Base-by-base conservation (phyloP, 768 basidiomycete species). In the Auricularia cornea region DNA sequence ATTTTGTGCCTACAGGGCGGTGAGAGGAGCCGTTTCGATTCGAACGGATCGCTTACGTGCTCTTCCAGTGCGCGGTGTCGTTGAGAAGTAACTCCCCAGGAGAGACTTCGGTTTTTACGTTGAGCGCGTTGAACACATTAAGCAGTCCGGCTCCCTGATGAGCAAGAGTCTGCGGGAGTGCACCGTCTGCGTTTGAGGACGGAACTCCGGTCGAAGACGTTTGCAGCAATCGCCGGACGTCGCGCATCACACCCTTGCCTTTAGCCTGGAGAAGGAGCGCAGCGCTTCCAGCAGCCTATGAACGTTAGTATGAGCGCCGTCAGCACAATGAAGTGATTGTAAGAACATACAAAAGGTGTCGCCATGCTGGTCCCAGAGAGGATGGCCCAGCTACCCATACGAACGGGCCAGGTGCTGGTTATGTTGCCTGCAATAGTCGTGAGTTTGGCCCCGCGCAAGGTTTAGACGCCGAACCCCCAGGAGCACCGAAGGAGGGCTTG, bases 261-360 rank as follows among this genome's bases (percentile, higher is more conserved):
- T 61, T 60, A 32, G 63, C 62, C 56, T 69, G 63, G 28, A 69
- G n/a, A 28, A 68, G 33, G 16, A 69, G 64, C 4, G 67, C 68
- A 16, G 61, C 57, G 18, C 40, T 62, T 33, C 68, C 68, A 38
- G 68, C 61, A 31, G 38, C 28, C 54, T 57, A 26, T 35, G 0
- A 80, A 80, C 35, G 70, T 72, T 14, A 72, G 69, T 71, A 72
- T 80, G 10, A 76, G 78, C 1, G 80, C 80, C 23, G 11, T 4
- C n/a, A n/a, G 14, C 26, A 56, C 23, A 57, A 10, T 30, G 54
- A 28, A 20, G n/a, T n/a, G n/a, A n/a, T n/a, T n/a, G 51, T 20
- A n/a, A 6, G 16, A 44, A 35, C 29, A 23, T 48, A 31, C 12
- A 14, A 29, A 51, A 5, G 54, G 18, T 1, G 68, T 51, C 2